Evolutionary conservation across 2,329 filamentous ascomycete genomes (phyloP).

Genomic region (Thielaviopsis cerberus): DNA sequence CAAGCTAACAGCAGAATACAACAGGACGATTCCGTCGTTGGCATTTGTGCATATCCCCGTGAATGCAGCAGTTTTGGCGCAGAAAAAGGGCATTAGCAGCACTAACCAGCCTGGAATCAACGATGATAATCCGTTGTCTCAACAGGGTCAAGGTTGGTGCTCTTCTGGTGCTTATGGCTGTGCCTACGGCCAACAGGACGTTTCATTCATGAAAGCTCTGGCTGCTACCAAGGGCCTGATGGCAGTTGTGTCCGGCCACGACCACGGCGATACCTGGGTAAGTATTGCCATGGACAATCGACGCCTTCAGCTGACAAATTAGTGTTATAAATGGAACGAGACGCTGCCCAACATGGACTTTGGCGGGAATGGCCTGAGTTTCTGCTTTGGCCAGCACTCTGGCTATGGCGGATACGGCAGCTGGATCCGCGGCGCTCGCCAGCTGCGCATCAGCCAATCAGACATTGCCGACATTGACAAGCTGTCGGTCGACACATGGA

Average conservation of each 20-base stretch:
- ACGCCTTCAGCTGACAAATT: too few relatives aligned
- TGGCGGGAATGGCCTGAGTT: conserved; percentile 15
- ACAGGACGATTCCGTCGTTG: conserved; percentile 24
- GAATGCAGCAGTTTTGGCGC: conserved; percentile 24
- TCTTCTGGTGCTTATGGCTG: conserved; percentile 23
- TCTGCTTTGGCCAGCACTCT: conserved; percentile 45
- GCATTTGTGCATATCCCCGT: conserved; percentile 32
- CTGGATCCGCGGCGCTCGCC: conserved; percentile 42
- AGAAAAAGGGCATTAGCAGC: conserved; percentile 21
- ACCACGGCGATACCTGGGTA: conserved; percentile 40
- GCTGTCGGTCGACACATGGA: conserved; percentile 37
- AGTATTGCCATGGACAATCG: too few relatives aligned
- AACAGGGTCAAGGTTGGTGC: conserved; percentile 28
- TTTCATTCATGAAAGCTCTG: conserved; percentile 44
- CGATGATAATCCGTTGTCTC: conserved; percentile 23
- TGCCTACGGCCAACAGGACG: conserved; percentile 31
- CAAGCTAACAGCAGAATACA: conserved; percentile 17
- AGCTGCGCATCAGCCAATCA: conserved; percentile 21
- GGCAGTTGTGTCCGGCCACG: conserved; percentile 45
- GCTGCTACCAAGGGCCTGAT: conserved; percentile 34
- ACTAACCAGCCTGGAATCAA: conserved; percentile 27
- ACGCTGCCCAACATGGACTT: conserved; percentile 32
- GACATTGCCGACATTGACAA: conserved; percentile 13
- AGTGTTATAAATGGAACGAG: conserved; percentile 34
- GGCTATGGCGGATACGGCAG: conserved; percentile 53